Evolutionary conservation across 2,329 filamentous ascomycete species (phyloP), one percentile per base, ranked within the genome.

Genomic region (Nemania abortiva): DNA sequence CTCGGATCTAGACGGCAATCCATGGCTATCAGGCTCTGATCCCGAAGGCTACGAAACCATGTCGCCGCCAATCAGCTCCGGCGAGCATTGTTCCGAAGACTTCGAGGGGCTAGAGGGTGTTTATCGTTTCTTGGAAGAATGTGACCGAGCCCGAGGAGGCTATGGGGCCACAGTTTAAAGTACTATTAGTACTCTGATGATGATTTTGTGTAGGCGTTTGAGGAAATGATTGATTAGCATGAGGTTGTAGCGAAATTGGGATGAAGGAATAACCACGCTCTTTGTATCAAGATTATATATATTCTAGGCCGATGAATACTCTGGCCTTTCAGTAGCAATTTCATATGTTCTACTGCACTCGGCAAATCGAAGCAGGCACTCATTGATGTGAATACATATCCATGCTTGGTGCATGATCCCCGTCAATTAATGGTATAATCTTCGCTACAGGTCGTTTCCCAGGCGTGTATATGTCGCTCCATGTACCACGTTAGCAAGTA

Each of bases 71-170:
- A 71, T 75, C 50, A 85, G 81, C 72, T 84, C 84, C 7, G 81
- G 77, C 18, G 83, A 82, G 70, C 82, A 82, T 52, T 79, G 76
- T 50, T 85, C 84, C 0, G 81, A 84, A 54, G 84, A 86, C 2
- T 87, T 84, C 69, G 86, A 89, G 59, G 87, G 87, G 0, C 72
- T 89, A 2, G 86, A 88, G 68, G 87, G 87, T 4, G 85, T 89
- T 42, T 87, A 89, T 75, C 82, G 83, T 18, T 89, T 89, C 70
- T 68, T 89, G 34, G 87, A 88, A 73, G 87, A 88, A 73, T 89
- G 87, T 72, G 86, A 89, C 68, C 82, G 83, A 20, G 77, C 76
- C 15, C 61, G 66, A 4, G 65, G 66, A 42, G 61, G 56, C 45
- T 45, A 56, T 29, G 61, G 49, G 6, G 42, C 57, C 24, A 54